Evolutionary conservation across 129 eudicot species (phyloP).

Genomic region (Flaveria sonorensis): DNA sequence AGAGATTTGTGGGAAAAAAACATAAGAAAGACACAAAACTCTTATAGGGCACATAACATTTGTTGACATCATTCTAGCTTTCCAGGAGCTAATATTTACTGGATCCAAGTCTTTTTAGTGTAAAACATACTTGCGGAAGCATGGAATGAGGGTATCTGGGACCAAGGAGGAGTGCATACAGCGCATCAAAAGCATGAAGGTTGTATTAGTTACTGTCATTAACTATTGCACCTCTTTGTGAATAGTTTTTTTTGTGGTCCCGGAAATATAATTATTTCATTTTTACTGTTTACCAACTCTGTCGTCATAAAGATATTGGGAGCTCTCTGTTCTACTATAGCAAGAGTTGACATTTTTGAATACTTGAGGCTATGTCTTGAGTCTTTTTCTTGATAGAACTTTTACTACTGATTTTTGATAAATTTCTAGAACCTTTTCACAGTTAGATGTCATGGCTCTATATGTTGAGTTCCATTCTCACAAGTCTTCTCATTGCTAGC

Average conservation of each 20-base stretch:
- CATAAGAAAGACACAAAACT: neutral
- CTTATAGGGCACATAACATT: neutral
- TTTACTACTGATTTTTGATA: neutral
- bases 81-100: slow-evolving; percentile 54
- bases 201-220: slow-evolving; percentile 32
- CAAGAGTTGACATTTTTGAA: neutral
- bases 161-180: slow-evolving; percentile 68
- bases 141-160: slow-evolving; percentile 70
- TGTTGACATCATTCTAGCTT: slow-evolving; percentile 21
- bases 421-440: neutral
- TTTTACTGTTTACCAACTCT: neutral
- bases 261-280: neutral
- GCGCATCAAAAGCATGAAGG: slow-evolving; percentile 74
- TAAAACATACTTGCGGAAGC: slow-evolving; percentile 59
- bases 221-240: slow-evolving; percentile 14
- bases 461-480: neutral
- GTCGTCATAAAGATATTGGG: slow-evolving; percentile 3
- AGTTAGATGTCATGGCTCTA: neutral
- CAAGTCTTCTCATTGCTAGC: neutral
- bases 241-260: neutral
- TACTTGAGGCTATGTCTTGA: neutral
- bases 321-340: neutral
- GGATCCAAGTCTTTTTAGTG: slow-evolving; percentile 46
- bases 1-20: neutral
- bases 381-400: neutral